A percentile compares a stretch with the other conserved stretches of the same genome.
These are phyloP conservation scores for Saturnispora zaruensis DNA, from an alignment of 805 yeast species.

Conservation along the genomic window DNA sequence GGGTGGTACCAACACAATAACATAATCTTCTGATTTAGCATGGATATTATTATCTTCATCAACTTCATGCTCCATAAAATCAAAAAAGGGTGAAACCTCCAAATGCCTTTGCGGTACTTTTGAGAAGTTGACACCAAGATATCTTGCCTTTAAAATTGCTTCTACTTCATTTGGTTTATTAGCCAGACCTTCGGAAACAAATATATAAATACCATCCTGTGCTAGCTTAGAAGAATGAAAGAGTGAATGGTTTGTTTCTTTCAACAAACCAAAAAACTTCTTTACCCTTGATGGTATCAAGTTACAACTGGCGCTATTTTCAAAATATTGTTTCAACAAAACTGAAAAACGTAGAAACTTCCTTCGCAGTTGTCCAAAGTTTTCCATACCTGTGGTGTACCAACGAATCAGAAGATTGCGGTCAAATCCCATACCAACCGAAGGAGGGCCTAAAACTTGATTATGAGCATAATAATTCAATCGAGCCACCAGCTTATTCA, in stretches of 20 bases:
- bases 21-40: slow-evolving; percentile 39
- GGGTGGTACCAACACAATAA: slow-evolving; percentile 65
- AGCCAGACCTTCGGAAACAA: slow-evolving; percentile 58
- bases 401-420: slow-evolving; percentile 47
- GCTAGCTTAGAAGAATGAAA: slow-evolving; percentile 62
- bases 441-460: slow-evolving; percentile 59
- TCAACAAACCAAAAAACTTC: slow-evolving; percentile 47
- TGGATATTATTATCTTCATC: slow-evolving; percentile 14
- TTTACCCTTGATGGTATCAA: slow-evolving; percentile 42
- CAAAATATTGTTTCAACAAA: slow-evolving; percentile 58
- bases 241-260: slow-evolving; percentile 63
- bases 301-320: slow-evolving; percentile 60
- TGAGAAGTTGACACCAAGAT: slow-evolving; percentile 42
- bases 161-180: slow-evolving; percentile 36
- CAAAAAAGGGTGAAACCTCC: slow-evolving; percentile 24
- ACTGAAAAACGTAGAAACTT: slow-evolving; percentile 72
- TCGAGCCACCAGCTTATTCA: slow-evolving; percentile 59
- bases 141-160: slow-evolving; percentile 37
- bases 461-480: slow-evolving; percentile 61
- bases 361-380: slow-evolving; percentile 68
- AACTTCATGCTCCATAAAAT: slow-evolving; percentile 13
- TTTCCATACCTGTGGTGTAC: slow-evolving; percentile 60
- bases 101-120: slow-evolving; percentile 29
- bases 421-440: slow-evolving; percentile 27
- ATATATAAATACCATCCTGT: slow-evolving; percentile 65